Evolutionary conservation across 371 early-diverging fungal species (phyloP).

Genomic region (Chytridiales sp.): DNA sequence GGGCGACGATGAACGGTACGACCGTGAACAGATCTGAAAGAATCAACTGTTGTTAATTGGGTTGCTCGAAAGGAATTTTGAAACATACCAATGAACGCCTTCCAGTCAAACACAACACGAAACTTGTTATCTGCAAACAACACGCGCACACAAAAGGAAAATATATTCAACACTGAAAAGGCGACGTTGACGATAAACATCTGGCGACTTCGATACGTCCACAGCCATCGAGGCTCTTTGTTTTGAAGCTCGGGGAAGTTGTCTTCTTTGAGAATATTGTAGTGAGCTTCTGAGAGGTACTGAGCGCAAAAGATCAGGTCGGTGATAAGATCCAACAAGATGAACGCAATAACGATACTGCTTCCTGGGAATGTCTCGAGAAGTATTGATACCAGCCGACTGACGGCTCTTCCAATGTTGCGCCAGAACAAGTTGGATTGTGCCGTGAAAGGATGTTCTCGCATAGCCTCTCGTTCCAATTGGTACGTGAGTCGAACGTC

Average conservation of each 20-base stretch:
- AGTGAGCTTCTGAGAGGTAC: conserved; percentile 66
- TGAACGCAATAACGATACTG: conserved; percentile 3
- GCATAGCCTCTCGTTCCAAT: too few relatives aligned
- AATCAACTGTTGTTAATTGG: conserved; percentile 31
- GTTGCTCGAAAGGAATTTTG: too few relatives aligned
- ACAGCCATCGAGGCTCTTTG: conserved; percentile 64
- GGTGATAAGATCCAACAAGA: conserved; percentile 40
- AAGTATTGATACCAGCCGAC: too few relatives aligned
- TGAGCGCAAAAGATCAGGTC: conserved; percentile 64
- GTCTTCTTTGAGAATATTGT: conserved; percentile 34
- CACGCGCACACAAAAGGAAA: conserved; percentile 20
- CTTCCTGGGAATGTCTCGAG: too few relatives aligned
- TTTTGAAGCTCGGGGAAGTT: conserved; percentile 28
- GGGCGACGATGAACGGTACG: too few relatives aligned
- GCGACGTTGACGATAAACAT: conserved; percentile 49
- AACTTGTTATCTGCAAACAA: conserved; percentile 22
- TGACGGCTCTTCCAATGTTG: too few relatives aligned
- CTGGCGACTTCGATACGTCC: conserved; percentile 53
- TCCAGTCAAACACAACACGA: conserved; percentile 17
- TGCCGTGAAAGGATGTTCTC: too few relatives aligned
- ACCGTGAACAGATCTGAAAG: conserved; percentile 10
- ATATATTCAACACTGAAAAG: conserved; percentile 20
- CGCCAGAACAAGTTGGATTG: too few relatives aligned
- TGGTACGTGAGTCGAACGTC: too few relatives aligned
- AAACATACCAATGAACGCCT: conserved; percentile 25